phyloP scores from a whole-genome alignment of 1,284 basidiomycete species.

The Nidula niveotomentosa region DNA sequence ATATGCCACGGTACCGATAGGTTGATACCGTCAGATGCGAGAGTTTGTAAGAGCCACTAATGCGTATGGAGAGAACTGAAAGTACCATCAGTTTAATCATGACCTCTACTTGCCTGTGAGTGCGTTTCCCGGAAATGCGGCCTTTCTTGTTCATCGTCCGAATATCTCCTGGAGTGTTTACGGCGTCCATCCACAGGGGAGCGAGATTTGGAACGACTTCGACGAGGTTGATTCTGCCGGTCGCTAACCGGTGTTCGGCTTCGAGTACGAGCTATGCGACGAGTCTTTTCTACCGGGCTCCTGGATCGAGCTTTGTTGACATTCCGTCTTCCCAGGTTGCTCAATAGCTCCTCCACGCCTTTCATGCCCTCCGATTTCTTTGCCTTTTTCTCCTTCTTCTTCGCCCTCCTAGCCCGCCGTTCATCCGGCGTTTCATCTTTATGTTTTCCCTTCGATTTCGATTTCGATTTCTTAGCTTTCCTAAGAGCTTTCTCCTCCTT shows the following conservation, averaged over 20 bases:
- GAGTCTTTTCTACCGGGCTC: constrained; percentile 13
- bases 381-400: constrained; percentile 61
- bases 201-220: background rate
- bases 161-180: background rate
- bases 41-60: background rate
- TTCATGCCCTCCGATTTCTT: constrained; percentile 45
- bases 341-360: constrained; percentile 56
- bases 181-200: background rate
- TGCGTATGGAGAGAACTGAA: no score
- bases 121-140: no score
- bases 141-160: no score
- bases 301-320: constrained; percentile 16
- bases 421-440: constrained; percentile 83
- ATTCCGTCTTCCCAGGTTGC: constrained; percentile 35
- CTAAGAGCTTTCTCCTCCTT: constrained; percentile 66
- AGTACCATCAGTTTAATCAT: no score
- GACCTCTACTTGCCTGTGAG: background rate
- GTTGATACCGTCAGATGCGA: background rate
- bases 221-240: background rate
- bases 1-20: background rate
- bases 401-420: constrained; percentile 64
- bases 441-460: constrained; percentile 52
- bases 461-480: constrained; percentile 56
- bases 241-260: constrained; percentile 17
- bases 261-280: constrained; percentile 22